phyloP scores from a whole-genome alignment of 768 basidiomycete genomes.

The Gloeostereum incarnatum region DNA sequence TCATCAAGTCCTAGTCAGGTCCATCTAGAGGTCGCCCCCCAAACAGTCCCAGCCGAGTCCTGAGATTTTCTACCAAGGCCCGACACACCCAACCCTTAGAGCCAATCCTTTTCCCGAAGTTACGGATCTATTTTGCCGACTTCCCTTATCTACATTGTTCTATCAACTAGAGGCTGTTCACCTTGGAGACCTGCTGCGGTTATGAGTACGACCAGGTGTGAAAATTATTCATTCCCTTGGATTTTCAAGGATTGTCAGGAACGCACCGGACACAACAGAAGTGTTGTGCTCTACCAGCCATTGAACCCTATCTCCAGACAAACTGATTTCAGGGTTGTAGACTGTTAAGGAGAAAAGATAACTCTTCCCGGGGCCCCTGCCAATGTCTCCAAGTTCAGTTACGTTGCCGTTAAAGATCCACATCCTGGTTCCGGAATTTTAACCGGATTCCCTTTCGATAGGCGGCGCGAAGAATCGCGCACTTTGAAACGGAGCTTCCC shows the following conservation, averaged over 20 bases:
- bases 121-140: conserved; percentile 70
- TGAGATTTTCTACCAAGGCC: conserved; percentile 34
- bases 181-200: conserved; percentile 77
- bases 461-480: conserved; percentile 51
- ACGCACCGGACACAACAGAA: conserved; percentile 66
- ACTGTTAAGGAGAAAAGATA: conserved; percentile 73
- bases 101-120: conserved; percentile 74
- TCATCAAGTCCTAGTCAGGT: conserved; percentile 27
- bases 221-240: conserved; percentile 65
- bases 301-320: conserved; percentile 67
- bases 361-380: conserved; percentile 70
- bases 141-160: conserved; percentile 78
- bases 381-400: conserved; percentile 56
- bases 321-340: conserved; percentile 67
- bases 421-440: conserved; percentile 73
- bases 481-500: conserved; percentile 51
- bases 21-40: conserved; percentile 27
- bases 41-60: conserved; percentile 30
- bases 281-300: conserved; percentile 64
- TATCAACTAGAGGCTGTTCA: conserved; percentile 76
- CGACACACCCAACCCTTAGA: conserved; percentile 51
- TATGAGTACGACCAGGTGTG: conserved; percentile 68
- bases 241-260: conserved; percentile 66
- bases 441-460: conserved; percentile 75
- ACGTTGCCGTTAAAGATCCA: conserved; percentile 62